phyloP scores from a whole-genome alignment of 1,139 yeast genomes.

The Pneumocystis sp. region DNA sequence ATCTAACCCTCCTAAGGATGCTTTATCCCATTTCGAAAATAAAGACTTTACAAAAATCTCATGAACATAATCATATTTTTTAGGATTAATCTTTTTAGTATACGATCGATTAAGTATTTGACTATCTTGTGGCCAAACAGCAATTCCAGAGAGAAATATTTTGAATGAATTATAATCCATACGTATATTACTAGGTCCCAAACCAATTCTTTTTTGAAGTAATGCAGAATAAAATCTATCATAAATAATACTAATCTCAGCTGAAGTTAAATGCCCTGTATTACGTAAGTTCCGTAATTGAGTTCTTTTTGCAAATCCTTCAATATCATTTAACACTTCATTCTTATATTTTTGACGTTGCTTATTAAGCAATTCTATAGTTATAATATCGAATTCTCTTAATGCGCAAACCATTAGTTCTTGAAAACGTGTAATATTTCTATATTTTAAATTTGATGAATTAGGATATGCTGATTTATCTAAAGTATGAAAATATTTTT shows the following conservation, averaged over 20 bases:
- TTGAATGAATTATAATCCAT: slow-evolving; percentile 65
- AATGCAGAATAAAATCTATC: slow-evolving; percentile 73
- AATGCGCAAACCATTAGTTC: slow-evolving; percentile 82
- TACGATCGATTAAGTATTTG: background rate
- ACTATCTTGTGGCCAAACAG: slow-evolving; percentile 43
- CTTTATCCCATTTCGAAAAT: slow-evolving; percentile 57
- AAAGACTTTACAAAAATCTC: slow-evolving; percentile 46
- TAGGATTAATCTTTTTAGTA: slow-evolving; percentile 2
- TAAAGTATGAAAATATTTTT: slow-evolving; percentile 62
- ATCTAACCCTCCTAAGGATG: slow-evolving; percentile 40
- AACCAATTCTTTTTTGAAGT: slow-evolving; percentile 56
- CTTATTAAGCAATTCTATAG: slow-evolving; percentile 55
- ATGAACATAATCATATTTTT: slow-evolving; percentile 6
- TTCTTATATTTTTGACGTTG: slow-evolving; percentile 61
- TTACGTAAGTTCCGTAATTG: slow-evolving; percentile 75
- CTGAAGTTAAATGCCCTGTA: slow-evolving; percentile 42
- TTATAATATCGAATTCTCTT: slow-evolving; percentile 69
- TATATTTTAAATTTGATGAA: slow-evolving; percentile 47
- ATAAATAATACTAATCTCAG: slow-evolving; percentile 54
- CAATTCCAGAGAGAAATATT: slow-evolving; percentile 60
- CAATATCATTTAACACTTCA: slow-evolving; percentile 69
- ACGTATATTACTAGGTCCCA: slow-evolving; percentile 38
- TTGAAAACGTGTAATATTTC: slow-evolving; percentile 70
- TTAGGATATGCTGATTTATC: slow-evolving; percentile 72
- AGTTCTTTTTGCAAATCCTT: slow-evolving; percentile 79